phyloP scores from a whole-genome alignment of 2,329 filamentous ascomycete species.

The Venturiaceae sp. region DNA sequence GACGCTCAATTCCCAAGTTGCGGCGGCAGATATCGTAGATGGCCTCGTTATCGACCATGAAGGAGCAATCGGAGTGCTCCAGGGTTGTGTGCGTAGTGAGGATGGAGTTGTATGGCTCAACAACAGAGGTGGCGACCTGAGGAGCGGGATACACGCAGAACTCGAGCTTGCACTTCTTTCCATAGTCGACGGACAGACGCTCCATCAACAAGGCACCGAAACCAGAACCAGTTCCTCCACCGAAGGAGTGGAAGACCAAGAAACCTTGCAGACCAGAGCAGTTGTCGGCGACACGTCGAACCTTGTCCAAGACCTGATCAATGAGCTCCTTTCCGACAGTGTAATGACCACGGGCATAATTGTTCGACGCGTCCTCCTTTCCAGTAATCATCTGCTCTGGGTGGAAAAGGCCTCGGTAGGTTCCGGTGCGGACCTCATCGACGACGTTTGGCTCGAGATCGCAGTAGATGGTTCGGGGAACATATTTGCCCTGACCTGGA shows the following conservation, averaged over 20 bases:
- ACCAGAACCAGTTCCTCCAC: constrained; percentile 95
- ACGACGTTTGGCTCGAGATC: constrained; percentile 99
- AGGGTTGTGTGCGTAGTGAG: constrained; percentile 98
- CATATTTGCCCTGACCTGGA: constrained; percentile 93
- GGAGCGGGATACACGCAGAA: constrained; percentile 99
- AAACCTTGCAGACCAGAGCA: constrained; percentile 97
- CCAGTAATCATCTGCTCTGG: constrained; percentile 99
- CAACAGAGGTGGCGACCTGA: constrained; percentile 92
- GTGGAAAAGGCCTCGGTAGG: constrained; percentile 96
- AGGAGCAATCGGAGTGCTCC: constrained; percentile 98
- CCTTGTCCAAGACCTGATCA: constrained; percentile 94
- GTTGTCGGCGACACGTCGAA: constrained; percentile 94
- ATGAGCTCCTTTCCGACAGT: constrained; percentile 99
- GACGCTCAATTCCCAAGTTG: constrained; percentile 93
- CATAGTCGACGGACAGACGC: constrained; percentile 96
- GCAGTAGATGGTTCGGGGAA: constrained; percentile 97
- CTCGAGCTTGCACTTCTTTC: constrained; percentile 99
- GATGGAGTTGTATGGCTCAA: constrained; percentile 99
- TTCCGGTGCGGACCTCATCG: constrained; percentile 95
- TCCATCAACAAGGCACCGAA: constrained; percentile 99
- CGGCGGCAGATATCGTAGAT: constrained; percentile 99
- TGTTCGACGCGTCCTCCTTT: constrained; percentile 99
- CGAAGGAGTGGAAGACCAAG: constrained; percentile 99
- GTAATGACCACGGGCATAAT: constrained; percentile 99
- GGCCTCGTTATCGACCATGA: constrained; percentile 99